Base-by-base conservation (phyloP, 1,284 basidiomycete genomes). In the Ceratobasidium sp. region DNA sequence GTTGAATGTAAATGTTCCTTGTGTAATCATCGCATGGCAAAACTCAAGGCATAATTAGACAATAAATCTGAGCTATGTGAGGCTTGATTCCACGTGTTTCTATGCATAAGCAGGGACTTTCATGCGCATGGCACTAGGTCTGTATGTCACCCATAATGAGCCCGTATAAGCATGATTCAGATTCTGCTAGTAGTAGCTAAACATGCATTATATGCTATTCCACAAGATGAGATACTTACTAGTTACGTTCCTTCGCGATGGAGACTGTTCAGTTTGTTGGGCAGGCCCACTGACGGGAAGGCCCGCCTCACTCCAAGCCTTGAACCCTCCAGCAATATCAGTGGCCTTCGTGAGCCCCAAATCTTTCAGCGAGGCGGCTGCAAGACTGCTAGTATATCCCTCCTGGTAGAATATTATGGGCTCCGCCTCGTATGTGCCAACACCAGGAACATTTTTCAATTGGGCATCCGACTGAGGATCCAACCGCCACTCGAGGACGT, bases 321-420 rank as follows among this genome's bases (percentile, higher is more conserved):
- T 80, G 76, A 83, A 89, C 8, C 90, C 90, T 0, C 90, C 90
- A 70, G 87, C 82, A 29, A 91, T 83, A 77, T 92, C 90, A 0
- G 90, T 91, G 34, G 88, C 86, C 75, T 88, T 88, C 55, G 87
- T 75, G 72, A 91, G 76, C 1, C 90, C 90, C 10, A 91, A 74
- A 49, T 88, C 84, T 54, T 87, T 86, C 73, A 91, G 75, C 34
- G 87, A 79, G 55, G 84, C 82, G 0, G 89, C 89, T 2, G 90
- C 90, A 32, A 91, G 80, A 72, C 87, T 88, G 50, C 86, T 87
- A 22, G 88, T 82, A 75, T 85, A 82, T 0, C 90, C 88, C 58
- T 90, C 88, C 75, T 88, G 84, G 75, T 87, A 89, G 73, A 91
- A 85, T 3, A 92, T 76, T 69, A 92, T 88, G 31, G 89, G 81